phyloP scores from a whole-genome alignment of 148 eudicot genomes.

The Talinum fruticosum region DNA sequence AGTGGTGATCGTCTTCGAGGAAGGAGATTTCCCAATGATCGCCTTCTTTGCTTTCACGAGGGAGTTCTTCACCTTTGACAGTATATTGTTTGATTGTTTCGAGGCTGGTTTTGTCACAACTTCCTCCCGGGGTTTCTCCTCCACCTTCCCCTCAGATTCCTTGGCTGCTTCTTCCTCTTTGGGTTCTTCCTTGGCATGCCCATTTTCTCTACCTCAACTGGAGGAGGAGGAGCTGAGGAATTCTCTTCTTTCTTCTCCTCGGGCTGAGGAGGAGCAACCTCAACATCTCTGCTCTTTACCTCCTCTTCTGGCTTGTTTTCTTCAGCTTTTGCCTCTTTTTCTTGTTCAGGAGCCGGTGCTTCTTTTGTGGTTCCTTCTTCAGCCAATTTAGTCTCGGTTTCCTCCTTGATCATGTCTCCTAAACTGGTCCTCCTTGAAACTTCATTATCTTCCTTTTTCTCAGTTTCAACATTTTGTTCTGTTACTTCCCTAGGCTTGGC shows the following conservation, averaged over 20 bases:
- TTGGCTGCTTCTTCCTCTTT: constrained; percentile 25
- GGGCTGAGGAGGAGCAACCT: constrained; percentile 28
- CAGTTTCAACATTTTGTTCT: constrained; percentile 4
- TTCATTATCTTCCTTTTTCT: constrained; percentile 22
- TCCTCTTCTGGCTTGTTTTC: constrained; percentile 24
- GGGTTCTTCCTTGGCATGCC: constrained; percentile 25
- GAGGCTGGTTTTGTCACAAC: constrained; percentile 46
- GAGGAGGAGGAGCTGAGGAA: constrained; percentile 13
- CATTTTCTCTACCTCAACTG: constrained; percentile 33
- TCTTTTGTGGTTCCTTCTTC: constrained; percentile 28
- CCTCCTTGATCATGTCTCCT: constrained; percentile 37
- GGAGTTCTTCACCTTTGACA: constrained; percentile 78
- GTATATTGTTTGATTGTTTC: constrained; percentile 56
- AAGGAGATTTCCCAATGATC: constrained; percentile 74
- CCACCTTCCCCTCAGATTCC: constrained; percentile 27
- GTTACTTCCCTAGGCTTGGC: constrained; percentile 20
- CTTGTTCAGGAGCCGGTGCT: background rate
- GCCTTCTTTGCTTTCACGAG: constrained; percentile 89
- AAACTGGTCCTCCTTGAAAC: constrained; percentile 29
- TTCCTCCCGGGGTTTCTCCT: constrained; percentile 42
- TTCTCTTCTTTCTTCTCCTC: constrained; percentile 24
- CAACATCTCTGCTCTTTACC: constrained; percentile 42
- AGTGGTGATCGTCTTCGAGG: constrained; percentile 47
- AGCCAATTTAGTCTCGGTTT: constrained; percentile 13
- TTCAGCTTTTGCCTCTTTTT: constrained; percentile 2